Conservation (phyloP, 192 early-diverging fungal genomes). For the Podila epigama region DNA sequence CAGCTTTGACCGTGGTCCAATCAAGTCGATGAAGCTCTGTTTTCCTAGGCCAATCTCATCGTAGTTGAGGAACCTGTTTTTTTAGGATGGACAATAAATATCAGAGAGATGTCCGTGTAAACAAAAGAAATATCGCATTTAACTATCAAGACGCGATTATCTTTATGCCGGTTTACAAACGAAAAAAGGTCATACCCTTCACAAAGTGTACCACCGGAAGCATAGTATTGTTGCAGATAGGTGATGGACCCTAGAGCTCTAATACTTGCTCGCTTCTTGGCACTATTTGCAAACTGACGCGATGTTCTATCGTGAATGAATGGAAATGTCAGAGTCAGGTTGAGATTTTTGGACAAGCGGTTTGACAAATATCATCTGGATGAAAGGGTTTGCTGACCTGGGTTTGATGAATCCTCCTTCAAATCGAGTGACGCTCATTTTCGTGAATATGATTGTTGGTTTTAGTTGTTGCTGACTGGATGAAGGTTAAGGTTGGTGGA, state of each 20-base stretch:
- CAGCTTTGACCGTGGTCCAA: conserved; percentile 22
- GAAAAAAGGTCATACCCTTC: conserved; percentile 64
- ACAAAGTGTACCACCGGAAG: conserved; percentile 54
- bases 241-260: conserved; percentile 62
- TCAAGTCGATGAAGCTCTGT: conserved; percentile 19
- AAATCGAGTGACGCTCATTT: conserved; percentile 26
- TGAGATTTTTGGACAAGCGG: not conserved
- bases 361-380: not conserved
- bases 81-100: conserved; percentile 8
- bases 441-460: not conserved
- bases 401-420: conserved; percentile 40
- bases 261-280: conserved; percentile 58
- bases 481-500: not conserved
- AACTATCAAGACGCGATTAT: too few relatives aligned
- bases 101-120: not conserved
- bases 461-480: not conserved
- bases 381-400: conserved; percentile 8
- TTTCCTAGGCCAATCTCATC: not conserved
- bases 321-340: not conserved
- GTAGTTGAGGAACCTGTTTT: conserved; percentile 12
- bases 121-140: not conserved
- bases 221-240: conserved; percentile 64
- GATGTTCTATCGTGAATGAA: not conserved
- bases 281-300: conserved; percentile 19
- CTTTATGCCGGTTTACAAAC: too few relatives aligned